These are phyloP conservation scores for Neurospora sp. DNA, from an alignment of 495 filamentous ascomycete genomes.

Conservation along the genomic window DNA sequence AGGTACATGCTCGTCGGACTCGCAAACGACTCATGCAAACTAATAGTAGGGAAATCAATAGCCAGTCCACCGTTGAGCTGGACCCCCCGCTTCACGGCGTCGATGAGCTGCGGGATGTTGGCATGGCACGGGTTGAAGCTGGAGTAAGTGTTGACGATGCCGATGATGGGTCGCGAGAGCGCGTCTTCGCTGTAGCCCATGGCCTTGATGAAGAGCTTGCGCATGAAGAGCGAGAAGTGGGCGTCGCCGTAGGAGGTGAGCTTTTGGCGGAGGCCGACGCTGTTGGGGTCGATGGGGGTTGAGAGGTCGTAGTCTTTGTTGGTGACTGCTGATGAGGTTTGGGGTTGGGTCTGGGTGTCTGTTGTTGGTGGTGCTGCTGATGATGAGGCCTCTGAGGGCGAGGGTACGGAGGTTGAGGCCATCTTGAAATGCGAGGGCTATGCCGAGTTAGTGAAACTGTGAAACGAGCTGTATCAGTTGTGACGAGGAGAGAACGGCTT, in stretches of 20 bases:
- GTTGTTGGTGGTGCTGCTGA: background rate
- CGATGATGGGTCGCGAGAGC: constrained; percentile 53
- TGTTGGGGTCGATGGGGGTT: constrained; percentile 34
- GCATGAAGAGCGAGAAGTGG: constrained; percentile 59
- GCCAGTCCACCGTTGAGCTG: constrained; percentile 51
- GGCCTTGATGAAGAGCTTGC: constrained; percentile 63
- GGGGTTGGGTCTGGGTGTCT: background rate
- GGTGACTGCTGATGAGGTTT: background rate
- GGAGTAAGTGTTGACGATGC: constrained; percentile 57
- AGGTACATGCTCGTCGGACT: constrained; percentile 60
- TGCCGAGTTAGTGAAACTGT: no score
- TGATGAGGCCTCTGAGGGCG: background rate
- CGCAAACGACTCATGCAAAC: constrained; percentile 52
- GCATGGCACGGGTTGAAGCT: constrained; percentile 61
- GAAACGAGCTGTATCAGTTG: no score
- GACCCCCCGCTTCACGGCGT: constrained; percentile 53
- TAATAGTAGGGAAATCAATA: constrained; percentile 59
- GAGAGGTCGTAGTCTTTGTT: constrained; percentile 44
- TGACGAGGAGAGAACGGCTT: no score
- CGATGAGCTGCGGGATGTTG: constrained; percentile 57
- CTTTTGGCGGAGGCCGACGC: constrained; percentile 45
- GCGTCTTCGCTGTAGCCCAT: constrained; percentile 58
- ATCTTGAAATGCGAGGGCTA: background rate
- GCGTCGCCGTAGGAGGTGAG: constrained; percentile 59
- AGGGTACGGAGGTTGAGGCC: background rate